Evolutionary conservation across 208 protist genomes (phyloP), one percentile per base, ranked within the genome.

Genomic region (Porcisia deanei): DNA sequence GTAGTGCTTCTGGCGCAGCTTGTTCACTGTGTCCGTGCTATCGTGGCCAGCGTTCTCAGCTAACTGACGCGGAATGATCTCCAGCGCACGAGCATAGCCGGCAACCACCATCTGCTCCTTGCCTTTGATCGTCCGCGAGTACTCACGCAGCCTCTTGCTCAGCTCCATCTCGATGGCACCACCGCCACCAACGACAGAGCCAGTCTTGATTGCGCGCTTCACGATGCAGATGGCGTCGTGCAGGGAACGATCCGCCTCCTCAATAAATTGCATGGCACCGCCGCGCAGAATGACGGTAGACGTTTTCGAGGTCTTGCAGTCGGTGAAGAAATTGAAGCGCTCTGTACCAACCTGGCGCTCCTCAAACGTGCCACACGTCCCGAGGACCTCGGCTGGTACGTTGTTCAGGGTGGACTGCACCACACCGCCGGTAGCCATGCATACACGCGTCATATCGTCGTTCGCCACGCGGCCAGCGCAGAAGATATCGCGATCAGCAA

Each of bases 181-280:
- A 76, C 98, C 99, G 59, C 99, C 99, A 57, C 99, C 99, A 16
- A 99, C 99, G 43, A 99, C 97, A 30, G 91, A 91, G 58, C 94
- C 89, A 66, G 99, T 98, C 86, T 99, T 98, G 72, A 99, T 85
- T 43, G 99, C 98, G 67, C 99, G 88, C 69, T 98, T 94, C 14
- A 99, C 99, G 86, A 99, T 99, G 97, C 99, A 99, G 87, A 99
- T 99, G 43, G 99, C 98, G 85, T 99, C 99, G 87, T 99, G 99
- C 39, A 99, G 94, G 22, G 99, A 99, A 58, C 99, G 90, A 76
- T 99, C 98, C 30, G 99, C 99, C 88, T 99, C 98, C 71, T 99
- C 99, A 80, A 99, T 99, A 85, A 99, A 99, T 86, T 99, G 99
- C 83, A 99, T 98, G 47, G 99, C 99, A 61, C 98, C 98, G 84